phyloP scores from a whole-genome alignment of 2,329 filamentous ascomycete genomes.

The Xylariaceae sp. region DNA sequence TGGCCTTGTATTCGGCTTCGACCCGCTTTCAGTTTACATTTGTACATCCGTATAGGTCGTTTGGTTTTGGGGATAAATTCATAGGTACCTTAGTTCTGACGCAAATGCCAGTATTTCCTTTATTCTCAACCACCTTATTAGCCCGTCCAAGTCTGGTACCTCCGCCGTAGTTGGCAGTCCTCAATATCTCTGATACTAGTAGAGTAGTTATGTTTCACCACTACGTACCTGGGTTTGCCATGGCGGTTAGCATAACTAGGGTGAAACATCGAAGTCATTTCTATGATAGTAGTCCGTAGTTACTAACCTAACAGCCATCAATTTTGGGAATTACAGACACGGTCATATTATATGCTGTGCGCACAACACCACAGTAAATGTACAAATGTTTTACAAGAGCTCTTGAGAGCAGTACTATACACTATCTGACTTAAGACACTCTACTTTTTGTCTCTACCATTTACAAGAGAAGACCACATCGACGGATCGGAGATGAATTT shows the following conservation, averaged over 20 bases:
- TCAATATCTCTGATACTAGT: too few relatives aligned
- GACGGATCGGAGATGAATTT: conserved; percentile 15
- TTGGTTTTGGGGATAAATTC: conserved; percentile 23
- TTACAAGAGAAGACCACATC: conserved; percentile 10
- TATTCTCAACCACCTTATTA: background rate
- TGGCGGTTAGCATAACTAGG: too few relatives aligned
- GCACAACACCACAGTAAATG: background rate
- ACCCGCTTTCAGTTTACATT: conserved; percentile 18
- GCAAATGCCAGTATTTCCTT: conserved; percentile 15
- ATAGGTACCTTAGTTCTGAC: conserved; percentile 20
- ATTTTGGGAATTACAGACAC: too few relatives aligned
- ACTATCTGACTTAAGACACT: background rate
- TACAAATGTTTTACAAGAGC: background rate
- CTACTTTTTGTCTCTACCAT: background rate
- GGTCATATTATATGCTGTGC: background rate
- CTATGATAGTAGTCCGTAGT: too few relatives aligned
- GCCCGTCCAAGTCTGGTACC: too few relatives aligned
- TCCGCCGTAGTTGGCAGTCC: too few relatives aligned
- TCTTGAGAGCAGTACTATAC: background rate
- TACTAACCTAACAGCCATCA: too few relatives aligned
- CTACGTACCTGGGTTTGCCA: too few relatives aligned
- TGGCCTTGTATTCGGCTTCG: conserved; percentile 12
- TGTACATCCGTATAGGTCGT: conserved; percentile 24
- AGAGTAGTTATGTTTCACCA: too few relatives aligned
- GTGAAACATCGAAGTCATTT: too few relatives aligned